Conservation (phyloP, 805 yeast genomes). For the Ogataea ganodermae region DNA sequence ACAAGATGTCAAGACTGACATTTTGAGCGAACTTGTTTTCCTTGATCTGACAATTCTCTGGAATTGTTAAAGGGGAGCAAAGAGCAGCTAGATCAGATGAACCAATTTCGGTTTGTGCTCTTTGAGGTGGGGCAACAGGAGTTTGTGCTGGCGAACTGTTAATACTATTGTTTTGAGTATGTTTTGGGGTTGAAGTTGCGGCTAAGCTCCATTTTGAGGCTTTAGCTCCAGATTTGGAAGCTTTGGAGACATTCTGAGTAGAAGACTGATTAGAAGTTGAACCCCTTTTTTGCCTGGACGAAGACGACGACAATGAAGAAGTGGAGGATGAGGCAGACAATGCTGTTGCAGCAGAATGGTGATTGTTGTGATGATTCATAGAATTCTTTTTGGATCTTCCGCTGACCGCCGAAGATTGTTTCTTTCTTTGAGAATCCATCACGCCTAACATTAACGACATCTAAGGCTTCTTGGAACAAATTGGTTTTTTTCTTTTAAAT, state of each 20-base stretch:
- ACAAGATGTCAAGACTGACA: conserved; percentile 12
- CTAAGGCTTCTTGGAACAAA: not conserved
- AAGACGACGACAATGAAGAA: not conserved
- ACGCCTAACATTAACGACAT: conserved; percentile 4
- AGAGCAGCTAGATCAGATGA: conserved; percentile 24
- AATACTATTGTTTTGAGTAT: not conserved
- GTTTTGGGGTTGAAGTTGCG: not conserved
- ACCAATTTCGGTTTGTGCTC: conserved; percentile 4
- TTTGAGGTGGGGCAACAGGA: not conserved
- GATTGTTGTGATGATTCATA: conserved; percentile 5
- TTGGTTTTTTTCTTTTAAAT: not conserved
- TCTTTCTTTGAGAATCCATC: conserved; percentile 8
- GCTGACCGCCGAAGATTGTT: conserved; percentile 2
- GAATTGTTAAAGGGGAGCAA: conserved; percentile 27
- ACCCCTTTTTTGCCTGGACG: conserved; percentile 2
- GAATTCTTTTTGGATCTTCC: conserved; percentile 3
- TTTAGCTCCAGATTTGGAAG: not conserved
- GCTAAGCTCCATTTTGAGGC: conserved; percentile 1
- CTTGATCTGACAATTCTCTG: conserved; percentile 17
- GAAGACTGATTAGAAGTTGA: not conserved
- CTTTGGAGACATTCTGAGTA: not conserved
- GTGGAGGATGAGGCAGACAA: not conserved
- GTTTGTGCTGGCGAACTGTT: not conserved
- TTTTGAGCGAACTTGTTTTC: conserved; percentile 13
- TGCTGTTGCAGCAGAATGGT: not conserved